Percentiles rank a stretch among this genome's conserved stretches.
Evolutionary conservation across 2,329 filamentous ascomycete species (phyloP).

Genomic region (Aspergillus sp.): DNA sequence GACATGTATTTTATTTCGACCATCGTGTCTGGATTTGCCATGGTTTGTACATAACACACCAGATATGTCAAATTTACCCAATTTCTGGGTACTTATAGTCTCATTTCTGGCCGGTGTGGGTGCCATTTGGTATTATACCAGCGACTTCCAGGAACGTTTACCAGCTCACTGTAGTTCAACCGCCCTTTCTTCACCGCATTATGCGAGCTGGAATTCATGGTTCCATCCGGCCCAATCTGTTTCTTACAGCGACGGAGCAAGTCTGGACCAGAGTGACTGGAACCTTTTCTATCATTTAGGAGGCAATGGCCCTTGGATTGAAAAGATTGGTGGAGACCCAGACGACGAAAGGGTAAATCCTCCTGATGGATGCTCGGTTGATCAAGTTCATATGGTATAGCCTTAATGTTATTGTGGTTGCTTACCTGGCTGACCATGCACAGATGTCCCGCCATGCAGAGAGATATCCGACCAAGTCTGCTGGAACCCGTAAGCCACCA

Average conservation of each 20-base stretch:
- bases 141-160: neutral
- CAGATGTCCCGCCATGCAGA: constrained; percentile 59
- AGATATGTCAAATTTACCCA: constrained; percentile 6
- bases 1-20: neutral
- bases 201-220: constrained; percentile 21
- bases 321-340: constrained; percentile 41
- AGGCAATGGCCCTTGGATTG: constrained; percentile 56
- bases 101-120: constrained; percentile 11
- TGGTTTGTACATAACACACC: neutral
- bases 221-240: constrained; percentile 10
- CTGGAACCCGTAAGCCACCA: constrained; percentile 47
- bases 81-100: constrained; percentile 2
- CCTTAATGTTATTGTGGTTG: neutral
- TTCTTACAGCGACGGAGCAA: neutral
- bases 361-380: constrained; percentile 50
- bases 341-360: constrained; percentile 37
- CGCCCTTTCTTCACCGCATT: constrained; percentile 8
- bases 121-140: constrained; percentile 8
- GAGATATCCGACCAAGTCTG: constrained; percentile 53
- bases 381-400: constrained; percentile 58
- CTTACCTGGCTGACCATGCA: neutral
- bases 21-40: neutral
- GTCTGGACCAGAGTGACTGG: constrained; percentile 34
- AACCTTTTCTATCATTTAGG: constrained; percentile 54
- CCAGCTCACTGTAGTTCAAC: neutral